Conservation (phyloP, 2,329 filamentous ascomycete genomes). For the Emmonsiellopsis sp. region DNA sequence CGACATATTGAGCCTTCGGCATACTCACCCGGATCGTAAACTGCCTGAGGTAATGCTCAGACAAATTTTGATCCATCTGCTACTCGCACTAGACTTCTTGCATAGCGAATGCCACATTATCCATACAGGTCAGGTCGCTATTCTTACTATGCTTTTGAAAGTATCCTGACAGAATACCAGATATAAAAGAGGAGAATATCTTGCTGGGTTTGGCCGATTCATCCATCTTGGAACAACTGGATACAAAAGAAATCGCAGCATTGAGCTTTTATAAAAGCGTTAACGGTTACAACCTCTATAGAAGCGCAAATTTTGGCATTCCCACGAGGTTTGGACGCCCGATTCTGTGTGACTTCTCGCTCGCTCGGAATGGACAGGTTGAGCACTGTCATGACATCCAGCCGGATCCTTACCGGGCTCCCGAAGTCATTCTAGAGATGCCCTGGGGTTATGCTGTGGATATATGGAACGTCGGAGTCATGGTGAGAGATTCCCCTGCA, state of each 20-base stretch:
- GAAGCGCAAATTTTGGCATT: conserved; percentile 15
- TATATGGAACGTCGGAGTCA: too few relatives aligned
- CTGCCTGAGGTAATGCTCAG: not conserved
- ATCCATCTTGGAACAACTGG: conserved; percentile 15
- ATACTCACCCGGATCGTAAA: not conserved
- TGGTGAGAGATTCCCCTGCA: too few relatives aligned
- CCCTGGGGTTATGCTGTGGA: too few relatives aligned
- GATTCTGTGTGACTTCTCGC: conserved; percentile 17
- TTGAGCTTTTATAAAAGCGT: not conserved
- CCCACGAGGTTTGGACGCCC: conserved; percentile 16
- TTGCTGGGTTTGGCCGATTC: conserved; percentile 14
- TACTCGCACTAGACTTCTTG: conserved; percentile 6
- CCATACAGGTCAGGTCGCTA: conserved; percentile 7
- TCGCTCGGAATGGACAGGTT: conserved; percentile 15
- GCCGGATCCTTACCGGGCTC: too few relatives aligned
- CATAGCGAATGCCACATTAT: conserved; percentile 7
- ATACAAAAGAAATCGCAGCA: conserved; percentile 10
- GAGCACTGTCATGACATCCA: conserved; percentile 12
- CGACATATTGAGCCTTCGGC: not conserved
- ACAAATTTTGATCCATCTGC: not conserved
- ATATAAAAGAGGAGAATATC: conserved; percentile 12
- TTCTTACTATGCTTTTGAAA: conserved; percentile 9
- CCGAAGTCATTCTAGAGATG: too few relatives aligned
- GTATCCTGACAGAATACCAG: conserved; percentile 11
- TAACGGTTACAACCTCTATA: conserved; percentile 15